Base-by-base conservation (phyloP, 2,329 filamentous ascomycete genomes). In the Aspergillus amoenus region DNA sequence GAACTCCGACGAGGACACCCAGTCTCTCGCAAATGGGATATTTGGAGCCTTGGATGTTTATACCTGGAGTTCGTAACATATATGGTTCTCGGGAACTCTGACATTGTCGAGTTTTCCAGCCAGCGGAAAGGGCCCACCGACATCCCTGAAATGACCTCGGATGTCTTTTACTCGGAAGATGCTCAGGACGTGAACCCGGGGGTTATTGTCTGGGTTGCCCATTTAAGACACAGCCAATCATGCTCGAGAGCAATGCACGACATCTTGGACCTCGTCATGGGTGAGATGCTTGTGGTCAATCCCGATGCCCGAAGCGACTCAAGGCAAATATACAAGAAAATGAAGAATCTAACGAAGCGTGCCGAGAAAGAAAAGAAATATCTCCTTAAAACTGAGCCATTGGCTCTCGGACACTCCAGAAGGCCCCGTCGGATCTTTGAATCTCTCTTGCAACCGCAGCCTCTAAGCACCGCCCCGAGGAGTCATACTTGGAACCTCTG, bases 21-120 rank as follows among this genome's bases (percentile, higher is more conserved):
- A 0, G 45, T 62, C 17, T 55, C 37, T 3, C 56, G 54, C 7
- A 52, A 42, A 48, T 5, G 62, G 61, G 5, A 69, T 76, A 1
- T 76, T 70, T 17, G 69, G 74, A 5, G 60, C 58, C 61, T 76
- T 4, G 73, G 72, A 0, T 77, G 73, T 42, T 57, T 76, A 0
- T 72, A 67, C 24, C 58, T 77, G 1, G 74, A 77, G 51, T 69
- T 73, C 5, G 58, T 69, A n/a, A 75, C 72, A 1, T 77, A 72
- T 71, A 59, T 71, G 7, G 2, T 76, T 2, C 24, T 52, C 12
- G 74, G 71, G 1, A 41, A 52, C 1, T 45, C 67, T 1, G 46
- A 53, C 1, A 57, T 61, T 17, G 27, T 30, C 1, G 15, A 55
- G 5, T 63, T 63, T 34, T 17, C 51, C 22, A 17, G n/a, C 7